phyloP scores from a whole-genome alignment of 208 protist species.

The Blechomonas ayalai region DNA sequence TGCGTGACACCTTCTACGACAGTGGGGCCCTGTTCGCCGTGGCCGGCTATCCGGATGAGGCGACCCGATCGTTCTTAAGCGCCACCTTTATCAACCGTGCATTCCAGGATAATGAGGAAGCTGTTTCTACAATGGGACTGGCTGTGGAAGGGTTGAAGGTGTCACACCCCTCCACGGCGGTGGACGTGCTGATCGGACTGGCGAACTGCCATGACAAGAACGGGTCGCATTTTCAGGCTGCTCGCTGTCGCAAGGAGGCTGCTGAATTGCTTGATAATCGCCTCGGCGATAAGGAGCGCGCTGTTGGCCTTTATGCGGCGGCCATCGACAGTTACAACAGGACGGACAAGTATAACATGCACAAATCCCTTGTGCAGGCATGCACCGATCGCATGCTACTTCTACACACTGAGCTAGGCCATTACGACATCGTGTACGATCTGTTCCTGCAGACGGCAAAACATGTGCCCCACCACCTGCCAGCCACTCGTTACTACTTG shows the following conservation, averaged over 20 bases:
- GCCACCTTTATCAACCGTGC: constrained; percentile 65
- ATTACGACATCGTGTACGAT: constrained; percentile 42
- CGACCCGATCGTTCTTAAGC: constrained; percentile 48
- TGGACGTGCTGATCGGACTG: constrained; percentile 39
- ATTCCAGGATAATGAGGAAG: constrained; percentile 56
- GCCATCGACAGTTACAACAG: constrained; percentile 46
- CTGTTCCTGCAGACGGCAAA: constrained; percentile 32
- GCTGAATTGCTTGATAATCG: constrained; percentile 43
- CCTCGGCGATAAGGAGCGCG: constrained; percentile 22
- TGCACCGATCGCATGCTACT: constrained; percentile 51
- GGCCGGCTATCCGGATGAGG: constrained; percentile 23
- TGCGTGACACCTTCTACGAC: constrained; percentile 62
- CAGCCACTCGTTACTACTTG: constrained; percentile 41
- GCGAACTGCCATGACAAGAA: constrained; percentile 21
- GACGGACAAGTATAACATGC: constrained; percentile 12
- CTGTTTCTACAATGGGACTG: constrained; percentile 24
- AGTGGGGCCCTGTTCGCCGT: constrained; percentile 53
- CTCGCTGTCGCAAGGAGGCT: constrained; percentile 56
- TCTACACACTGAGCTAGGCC: constrained; percentile 26
- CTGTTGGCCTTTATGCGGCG: constrained; percentile 38
- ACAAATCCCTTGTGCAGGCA: constrained; percentile 30
- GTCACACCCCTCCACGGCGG: constrained; percentile 39
- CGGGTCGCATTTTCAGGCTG: constrained; percentile 46
- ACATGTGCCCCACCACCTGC: constrained; percentile 15
- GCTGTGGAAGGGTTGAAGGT: constrained; percentile 50